phyloP scores from a whole-genome alignment of 495 filamentous ascomycete genomes.

The Penicillium subrubescens region DNA sequence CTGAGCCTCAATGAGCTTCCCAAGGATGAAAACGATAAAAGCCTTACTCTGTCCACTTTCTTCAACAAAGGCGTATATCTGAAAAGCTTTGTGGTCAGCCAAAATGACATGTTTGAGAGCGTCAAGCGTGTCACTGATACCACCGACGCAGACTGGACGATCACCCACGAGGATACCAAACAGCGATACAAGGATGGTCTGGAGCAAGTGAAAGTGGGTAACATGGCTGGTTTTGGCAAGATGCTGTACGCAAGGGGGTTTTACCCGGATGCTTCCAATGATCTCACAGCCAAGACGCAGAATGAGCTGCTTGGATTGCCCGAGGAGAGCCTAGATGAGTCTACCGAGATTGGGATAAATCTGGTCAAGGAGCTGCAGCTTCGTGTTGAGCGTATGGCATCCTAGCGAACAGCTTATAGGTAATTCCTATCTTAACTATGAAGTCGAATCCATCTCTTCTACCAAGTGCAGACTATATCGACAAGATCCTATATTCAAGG shows the following conservation, averaged over 20 bases:
- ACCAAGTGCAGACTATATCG: no score
- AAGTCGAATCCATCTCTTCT: no score
- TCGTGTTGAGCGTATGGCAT: constrained; percentile 30
- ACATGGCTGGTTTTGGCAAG: constrained; percentile 51
- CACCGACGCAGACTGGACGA: constrained; percentile 56
- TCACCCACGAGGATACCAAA: constrained; percentile 43
- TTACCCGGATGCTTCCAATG: constrained; percentile 40
- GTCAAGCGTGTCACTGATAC: constrained; percentile 58
- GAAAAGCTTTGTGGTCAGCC: constrained; percentile 50
- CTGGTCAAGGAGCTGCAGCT: constrained; percentile 30
- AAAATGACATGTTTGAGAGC: constrained; percentile 56
- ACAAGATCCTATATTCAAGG: no score
- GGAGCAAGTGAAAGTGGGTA: constrained; percentile 43
- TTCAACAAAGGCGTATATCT: constrained; percentile 48
- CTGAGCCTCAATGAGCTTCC: constrained; percentile 50
- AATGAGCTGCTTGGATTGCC: constrained; percentile 57
- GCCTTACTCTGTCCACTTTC: constrained; percentile 36
- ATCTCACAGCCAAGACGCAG: constrained; percentile 36
- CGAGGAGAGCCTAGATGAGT: constrained; percentile 59
- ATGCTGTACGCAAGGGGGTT: constrained; percentile 55
- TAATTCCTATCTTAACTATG: no score
- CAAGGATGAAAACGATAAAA: constrained; percentile 47
- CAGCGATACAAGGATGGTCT: constrained; percentile 50
- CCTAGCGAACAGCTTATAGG: constrained; percentile 5
- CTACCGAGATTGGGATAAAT: constrained; percentile 44